Conservation (phyloP, 1,139 yeast genomes). For the Tardiomyces depauwii region DNA sequence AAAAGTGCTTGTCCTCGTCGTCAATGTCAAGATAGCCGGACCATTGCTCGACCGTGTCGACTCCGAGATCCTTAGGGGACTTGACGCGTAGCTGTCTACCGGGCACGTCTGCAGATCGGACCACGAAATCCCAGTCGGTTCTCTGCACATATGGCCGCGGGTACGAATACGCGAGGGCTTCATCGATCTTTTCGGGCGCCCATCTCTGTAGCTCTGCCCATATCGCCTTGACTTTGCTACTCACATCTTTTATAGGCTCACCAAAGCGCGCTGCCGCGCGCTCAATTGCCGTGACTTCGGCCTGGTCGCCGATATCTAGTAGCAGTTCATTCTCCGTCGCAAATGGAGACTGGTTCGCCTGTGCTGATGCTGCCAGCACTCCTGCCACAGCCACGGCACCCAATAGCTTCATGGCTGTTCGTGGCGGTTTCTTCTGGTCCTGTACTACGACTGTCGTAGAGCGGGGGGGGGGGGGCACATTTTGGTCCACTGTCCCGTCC, state of each 20-base stretch:
- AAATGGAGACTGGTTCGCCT: too few species aligned
- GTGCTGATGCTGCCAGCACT: too few species aligned
- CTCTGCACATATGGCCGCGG: neutral
- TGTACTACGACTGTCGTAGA: too few species aligned
- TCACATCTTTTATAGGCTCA: neutral
- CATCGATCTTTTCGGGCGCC: neutral
- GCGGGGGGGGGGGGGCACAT: too few species aligned
- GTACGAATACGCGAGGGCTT: neutral
- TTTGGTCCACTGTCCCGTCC: too few species aligned
- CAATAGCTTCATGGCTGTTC: too few species aligned
- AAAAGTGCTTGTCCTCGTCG: slow-evolving; percentile 77
- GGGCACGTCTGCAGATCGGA: slow-evolving; percentile 12
- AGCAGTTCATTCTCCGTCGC: too few species aligned
- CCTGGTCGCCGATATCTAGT: too few species aligned
- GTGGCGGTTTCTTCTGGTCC: too few species aligned
- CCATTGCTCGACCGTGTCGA: slow-evolving; percentile 56
- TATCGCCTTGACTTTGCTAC: neutral
- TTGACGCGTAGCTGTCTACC: slow-evolving; percentile 22
- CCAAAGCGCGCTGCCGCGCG: neutral
- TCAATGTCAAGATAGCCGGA: slow-evolving; percentile 60
- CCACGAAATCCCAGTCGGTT: neutral
- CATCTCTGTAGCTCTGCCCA: neutral
- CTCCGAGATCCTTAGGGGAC: slow-evolving; percentile 37
- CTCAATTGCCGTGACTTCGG: neutral
- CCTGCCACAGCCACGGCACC: too few species aligned